Evolutionary conservation across 1,284 basidiomycete species (phyloP).

Genomic region (Singerocomus inundabilis): DNA sequence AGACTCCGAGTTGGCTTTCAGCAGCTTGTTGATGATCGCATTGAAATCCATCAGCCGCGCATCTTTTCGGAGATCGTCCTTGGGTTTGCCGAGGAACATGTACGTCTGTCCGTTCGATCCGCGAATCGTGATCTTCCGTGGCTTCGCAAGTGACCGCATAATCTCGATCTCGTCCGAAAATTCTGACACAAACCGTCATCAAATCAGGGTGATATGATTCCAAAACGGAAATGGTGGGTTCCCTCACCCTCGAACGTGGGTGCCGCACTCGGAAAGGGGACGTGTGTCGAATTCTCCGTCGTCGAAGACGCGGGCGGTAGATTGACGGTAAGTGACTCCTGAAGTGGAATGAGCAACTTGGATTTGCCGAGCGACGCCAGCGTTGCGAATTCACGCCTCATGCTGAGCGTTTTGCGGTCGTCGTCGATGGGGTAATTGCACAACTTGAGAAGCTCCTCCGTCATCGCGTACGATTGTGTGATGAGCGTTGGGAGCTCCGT

Average conservation of each 20-base stretch:
- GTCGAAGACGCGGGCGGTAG: conserved; percentile 74
- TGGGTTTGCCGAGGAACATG: conserved; percentile 95
- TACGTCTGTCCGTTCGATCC: conserved; percentile 86
- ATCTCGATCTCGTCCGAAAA: conserved; percentile 85
- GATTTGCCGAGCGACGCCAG: conserved; percentile 62
- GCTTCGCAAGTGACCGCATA: conserved; percentile 92
- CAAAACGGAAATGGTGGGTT: conserved; percentile 17
- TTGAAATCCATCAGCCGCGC: conserved; percentile 98
- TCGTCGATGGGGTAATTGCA: conserved; percentile 60
- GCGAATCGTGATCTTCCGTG: conserved; percentile 86
- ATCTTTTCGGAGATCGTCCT: conserved; percentile 97
- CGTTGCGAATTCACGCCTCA: conserved; percentile 65
- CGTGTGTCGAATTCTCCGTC: conserved; percentile 55
- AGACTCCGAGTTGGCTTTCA: conserved; percentile 93
- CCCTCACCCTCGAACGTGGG: conserved; percentile 74
- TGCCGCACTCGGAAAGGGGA: conserved; percentile 78
- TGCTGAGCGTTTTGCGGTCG: conserved; percentile 50
- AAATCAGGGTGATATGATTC: not conserved
- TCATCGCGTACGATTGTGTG: conserved; percentile 56
- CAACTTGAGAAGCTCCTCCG: conserved; percentile 64
- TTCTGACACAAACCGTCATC: conserved; percentile 40
- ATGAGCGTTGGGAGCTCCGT: conserved; percentile 54
- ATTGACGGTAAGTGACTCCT: conserved; percentile 89
- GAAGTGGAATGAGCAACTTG: conserved; percentile 83
- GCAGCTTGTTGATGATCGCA: conserved; percentile 95